Evolutionary conservation across 2,329 filamentous ascomycete species (phyloP), one percentile per base, ranked within the genome.

Genomic region (Ustilaginoidea virens): DNA sequence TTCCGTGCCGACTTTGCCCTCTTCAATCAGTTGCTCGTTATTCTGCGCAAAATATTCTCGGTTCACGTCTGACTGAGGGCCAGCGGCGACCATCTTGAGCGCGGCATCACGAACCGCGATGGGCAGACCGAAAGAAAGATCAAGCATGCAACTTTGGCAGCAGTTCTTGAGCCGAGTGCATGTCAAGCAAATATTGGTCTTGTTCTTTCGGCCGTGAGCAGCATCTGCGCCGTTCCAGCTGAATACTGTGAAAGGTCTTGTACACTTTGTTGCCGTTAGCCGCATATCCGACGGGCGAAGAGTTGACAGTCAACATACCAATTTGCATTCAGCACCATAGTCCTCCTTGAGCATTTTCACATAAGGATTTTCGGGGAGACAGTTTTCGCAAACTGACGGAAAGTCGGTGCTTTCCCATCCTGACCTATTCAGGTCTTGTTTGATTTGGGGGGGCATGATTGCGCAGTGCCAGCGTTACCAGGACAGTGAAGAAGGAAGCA

Each of bases 311-410:
- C 14, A 28, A 33, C 50, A 30, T 46, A 60, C 56, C 40, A 80
- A 61, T 61, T 80, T 80, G 66, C 80, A 83, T 57, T 86, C 79
- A 33, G 79, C 81, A 44, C 85, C 90, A 46, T 92, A 76, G 53
- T 98, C 87, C 49, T 96, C 85, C 57, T 98, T 98, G 35, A 98
- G 66, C 86, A 98, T 96, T 56, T 96, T 90, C 24, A 98, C 90
- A 47, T 92, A 98, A 2, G 87, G 87, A 45, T 96, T 96, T 36
- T 93, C 86, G 11, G 87, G 86, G 2, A 98, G 69, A 52, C 90
- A 98, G 48, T 76, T 85, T 56, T 98, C 90, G 61, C 74, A 90
- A 19, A 90, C 79, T 3, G 80, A 86, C 7, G 82, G 82, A 46
- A 90, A 85, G 53, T 90, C 82, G 27, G 82, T 90, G 18, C 83